phyloP scores from a whole-genome alignment of 768 basidiomycete species.

The Serendipita sp. region DNA sequence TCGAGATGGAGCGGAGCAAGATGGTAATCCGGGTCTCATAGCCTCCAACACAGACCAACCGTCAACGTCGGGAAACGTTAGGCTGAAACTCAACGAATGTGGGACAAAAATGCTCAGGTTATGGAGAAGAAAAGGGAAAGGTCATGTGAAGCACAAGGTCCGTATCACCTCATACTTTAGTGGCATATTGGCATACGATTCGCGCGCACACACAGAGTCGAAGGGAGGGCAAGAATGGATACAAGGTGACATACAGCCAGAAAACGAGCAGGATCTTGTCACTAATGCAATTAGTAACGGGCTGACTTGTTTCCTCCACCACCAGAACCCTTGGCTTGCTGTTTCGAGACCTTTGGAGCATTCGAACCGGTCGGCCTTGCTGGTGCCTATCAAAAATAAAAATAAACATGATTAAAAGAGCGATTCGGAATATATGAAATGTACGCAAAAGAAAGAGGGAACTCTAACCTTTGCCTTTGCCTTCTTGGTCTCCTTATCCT shows the following conservation, averaged over 20 bases:
- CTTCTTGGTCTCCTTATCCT: slow-evolving; percentile 89
- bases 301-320: slow-evolving; percentile 21
- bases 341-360: slow-evolving; percentile 82
- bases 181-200: no score
- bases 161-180: no score
- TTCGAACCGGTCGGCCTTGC: slow-evolving; percentile 33
- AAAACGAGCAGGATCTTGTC: neutral
- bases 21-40: no score
- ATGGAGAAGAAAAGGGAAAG: no score
- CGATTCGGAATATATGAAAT: slow-evolving; percentile 22
- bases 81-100: no score
- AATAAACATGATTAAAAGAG: neutral
- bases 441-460: neutral
- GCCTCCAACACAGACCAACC: no score
- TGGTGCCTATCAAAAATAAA: slow-evolving; percentile 28
- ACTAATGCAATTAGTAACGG: neutral
- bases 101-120: no score
- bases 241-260: neutral
- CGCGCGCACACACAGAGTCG: neutral
- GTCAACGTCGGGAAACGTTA: no score
- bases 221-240: neutral
- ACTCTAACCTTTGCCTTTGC: slow-evolving; percentile 34
- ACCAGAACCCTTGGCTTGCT: slow-evolving; percentile 73
- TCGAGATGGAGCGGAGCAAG: no score
- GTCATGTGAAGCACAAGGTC: no score